Conservation (phyloP, 306 rosid genomes). For the Lablab purpureus region DNA sequence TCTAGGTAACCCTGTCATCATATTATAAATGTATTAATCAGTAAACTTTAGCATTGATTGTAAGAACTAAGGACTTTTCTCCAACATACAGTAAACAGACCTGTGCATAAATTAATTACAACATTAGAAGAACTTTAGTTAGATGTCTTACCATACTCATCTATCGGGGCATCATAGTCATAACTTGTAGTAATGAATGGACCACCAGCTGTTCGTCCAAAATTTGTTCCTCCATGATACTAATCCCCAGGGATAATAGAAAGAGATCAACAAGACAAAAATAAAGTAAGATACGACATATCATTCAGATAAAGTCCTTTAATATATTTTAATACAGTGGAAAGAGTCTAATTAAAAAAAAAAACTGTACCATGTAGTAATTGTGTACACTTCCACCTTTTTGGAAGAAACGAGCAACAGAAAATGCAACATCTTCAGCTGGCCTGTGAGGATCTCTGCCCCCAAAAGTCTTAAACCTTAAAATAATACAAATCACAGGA, state of each 20-base stretch:
- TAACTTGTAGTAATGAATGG: constrained; percentile 98
- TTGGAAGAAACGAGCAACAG: constrained; percentile 97
- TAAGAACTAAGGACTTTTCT: constrained; percentile 1
- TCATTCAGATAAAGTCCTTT: neutral
- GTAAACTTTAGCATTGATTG: constrained; percentile 17
- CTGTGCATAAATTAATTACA: constrained; percentile 1
- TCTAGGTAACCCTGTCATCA: constrained; percentile 77
- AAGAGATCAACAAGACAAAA: constrained; percentile 39
- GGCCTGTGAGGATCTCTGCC: constrained; percentile 97
- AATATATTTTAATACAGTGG: neutral
- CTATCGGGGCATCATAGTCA: constrained; percentile 96
- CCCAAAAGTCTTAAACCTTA: constrained; percentile 96
- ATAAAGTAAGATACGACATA: constrained; percentile 22
- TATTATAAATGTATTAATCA: constrained; percentile 35
- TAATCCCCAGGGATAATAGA: constrained; percentile 40
- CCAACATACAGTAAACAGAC: neutral
- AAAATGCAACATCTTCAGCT: constrained; percentile 82
- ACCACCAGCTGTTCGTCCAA: constrained; percentile 97
- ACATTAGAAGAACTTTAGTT: constrained; percentile 17
- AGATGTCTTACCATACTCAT: constrained; percentile 82
- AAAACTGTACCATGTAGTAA: constrained; percentile 88
- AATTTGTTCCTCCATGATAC: constrained; percentile 99
- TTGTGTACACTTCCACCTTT: constrained; percentile 95
- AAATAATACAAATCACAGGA: constrained; percentile 37
- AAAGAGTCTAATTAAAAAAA: neutral